phyloP scores from a whole-genome alignment of 352 stramenopile species.

The Phytophthora citrophthora region DNA sequence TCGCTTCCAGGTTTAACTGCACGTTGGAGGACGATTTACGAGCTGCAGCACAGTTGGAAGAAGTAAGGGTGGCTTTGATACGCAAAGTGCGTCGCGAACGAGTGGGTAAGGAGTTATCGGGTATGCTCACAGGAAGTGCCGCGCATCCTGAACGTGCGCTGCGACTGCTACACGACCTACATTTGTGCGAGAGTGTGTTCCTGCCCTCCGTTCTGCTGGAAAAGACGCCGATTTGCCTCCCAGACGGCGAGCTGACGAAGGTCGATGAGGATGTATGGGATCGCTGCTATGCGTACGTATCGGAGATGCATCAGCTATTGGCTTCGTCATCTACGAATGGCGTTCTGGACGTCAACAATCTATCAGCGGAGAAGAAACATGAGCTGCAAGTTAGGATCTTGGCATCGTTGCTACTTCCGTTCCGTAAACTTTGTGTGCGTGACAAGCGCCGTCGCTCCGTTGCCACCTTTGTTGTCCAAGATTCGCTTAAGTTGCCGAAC shows the following conservation, averaged over 20 bases:
- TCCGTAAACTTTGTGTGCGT: constrained; percentile 52
- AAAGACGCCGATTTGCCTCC: constrained; percentile 41
- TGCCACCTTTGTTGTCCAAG: constrained; percentile 59
- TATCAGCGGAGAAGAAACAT: constrained; percentile 50
- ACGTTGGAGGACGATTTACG: constrained; percentile 85
- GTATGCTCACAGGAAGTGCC: constrained; percentile 70
- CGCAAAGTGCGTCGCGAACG: constrained; percentile 82
- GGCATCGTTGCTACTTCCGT: constrained; percentile 61
- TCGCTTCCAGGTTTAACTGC: constrained; percentile 96
- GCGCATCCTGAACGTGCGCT: constrained; percentile 71
- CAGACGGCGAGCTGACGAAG: constrained; percentile 21
- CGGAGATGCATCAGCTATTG: constrained; percentile 50
- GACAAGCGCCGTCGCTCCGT: constrained; percentile 61
- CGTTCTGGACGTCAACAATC: constrained; percentile 37
- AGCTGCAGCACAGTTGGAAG: constrained; percentile 60
- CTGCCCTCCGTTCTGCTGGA: constrained; percentile 43
- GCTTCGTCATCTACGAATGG: constrained; percentile 2
- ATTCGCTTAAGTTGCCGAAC: constrained; percentile 70
- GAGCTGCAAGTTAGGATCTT: constrained; percentile 61
- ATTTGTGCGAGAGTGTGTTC: constrained; percentile 62
- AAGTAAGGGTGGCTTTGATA: constrained; percentile 66
- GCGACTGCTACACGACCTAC: constrained; percentile 58
- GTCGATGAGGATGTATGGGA: constrained; percentile 44
- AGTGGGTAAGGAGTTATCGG: constrained; percentile 77
- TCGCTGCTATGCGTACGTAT: constrained; percentile 46